Base-by-base conservation (phyloP, 2,329 filamentous ascomycete genomes). In the Fusarium haematococcum region DNA sequence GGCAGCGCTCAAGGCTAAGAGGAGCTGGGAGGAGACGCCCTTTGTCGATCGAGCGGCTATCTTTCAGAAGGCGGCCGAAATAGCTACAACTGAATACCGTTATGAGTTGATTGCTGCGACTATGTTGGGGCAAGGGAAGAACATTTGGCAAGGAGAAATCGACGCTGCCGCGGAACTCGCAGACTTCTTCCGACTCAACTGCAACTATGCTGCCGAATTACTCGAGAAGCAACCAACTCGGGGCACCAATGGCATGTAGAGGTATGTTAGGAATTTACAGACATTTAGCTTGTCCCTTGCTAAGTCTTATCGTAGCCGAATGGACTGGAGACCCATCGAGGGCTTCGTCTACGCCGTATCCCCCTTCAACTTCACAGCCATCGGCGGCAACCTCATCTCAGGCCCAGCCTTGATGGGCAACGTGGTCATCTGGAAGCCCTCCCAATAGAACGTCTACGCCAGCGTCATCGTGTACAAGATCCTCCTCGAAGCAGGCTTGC, bases 401-500 rank as follows among this genome's bases (percentile, higher is more conserved):
- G 63, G 50, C 13, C 63, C 63, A 14, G n/a, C 37, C 8, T 16
- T 65, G 14, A 32, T 65, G n/a, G 63, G 63, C 4, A 65, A 65
- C 39, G 63, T 65, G 2, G 23, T 58, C 4, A 63, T 85, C 35
- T 84, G 83, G 83, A 85, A 85, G 71, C 83, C 83, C 18, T 80
- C 80, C 0, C 78, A 77, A 2, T 72, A 70, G 58, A 74, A 73
- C 39, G 71, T 84, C 57, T 79, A 81, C 65, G 62, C 82, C 52
- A 82, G 79, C 65, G 75, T 72, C 18, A 69, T 84, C 5, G 61
- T 85, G 2, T 76, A 84, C 66, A 76, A 84, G 56, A 84, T 84
- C 58, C 71, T 84, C 10, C 68, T 81, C 13, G 83, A 84, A 72
- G 81, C 83, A n/a, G 83, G 83, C 9, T 77, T 84, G 1, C 83